Base-by-base conservation (phyloP, 805 yeast genomes). In the Candida odintsovae region DNA sequence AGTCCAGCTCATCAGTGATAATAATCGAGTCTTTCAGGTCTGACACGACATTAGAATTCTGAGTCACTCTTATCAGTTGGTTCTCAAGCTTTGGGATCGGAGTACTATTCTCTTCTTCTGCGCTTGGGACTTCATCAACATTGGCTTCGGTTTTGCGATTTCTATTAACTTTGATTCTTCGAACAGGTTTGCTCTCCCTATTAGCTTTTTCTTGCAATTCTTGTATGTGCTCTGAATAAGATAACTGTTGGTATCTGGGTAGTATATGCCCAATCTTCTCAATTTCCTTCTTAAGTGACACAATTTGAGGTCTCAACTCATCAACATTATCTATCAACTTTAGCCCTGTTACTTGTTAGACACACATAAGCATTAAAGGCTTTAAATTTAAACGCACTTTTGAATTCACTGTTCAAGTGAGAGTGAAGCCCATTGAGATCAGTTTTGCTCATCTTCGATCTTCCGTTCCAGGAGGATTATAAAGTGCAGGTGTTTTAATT, bases 201-300 rank as follows among this genome's bases (percentile, higher is more conserved):
- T 42, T 46, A 11, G 43, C 41, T 13, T 41, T 15, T 8, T 45
- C 48, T 15, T 51, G 33, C 13, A 51, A 31, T 3, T 42, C 7
- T 10, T 45, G 41, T 3, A 56, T 36, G 26, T 51, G 49, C 10
- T 50, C 53, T 6, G 57, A 51, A 38, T 58, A 59, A 0, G 55
- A 42, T 5, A 50, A 48, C 29, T 51, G 56, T 26, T 56, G 58
- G 39, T 59, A 55, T 4, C 41, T 38, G 3, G 62, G 61, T 3
- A 59, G 44, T 4, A 50, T 15, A 37, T 59, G 61, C 0, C 53
- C 40, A 2, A 55, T 42, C 13, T 44, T 29, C 22, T 51, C 56
- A 3, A 59, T 41, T 12, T 50, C 41, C 9, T 40, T 39, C 39
- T 51, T 51, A 10, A 59, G 40, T 10, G 15, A 16, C 15, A 47